phyloP scores from a whole-genome alignment of 768 basidiomycete species.

The Psilocybe cyanescens region DNA sequence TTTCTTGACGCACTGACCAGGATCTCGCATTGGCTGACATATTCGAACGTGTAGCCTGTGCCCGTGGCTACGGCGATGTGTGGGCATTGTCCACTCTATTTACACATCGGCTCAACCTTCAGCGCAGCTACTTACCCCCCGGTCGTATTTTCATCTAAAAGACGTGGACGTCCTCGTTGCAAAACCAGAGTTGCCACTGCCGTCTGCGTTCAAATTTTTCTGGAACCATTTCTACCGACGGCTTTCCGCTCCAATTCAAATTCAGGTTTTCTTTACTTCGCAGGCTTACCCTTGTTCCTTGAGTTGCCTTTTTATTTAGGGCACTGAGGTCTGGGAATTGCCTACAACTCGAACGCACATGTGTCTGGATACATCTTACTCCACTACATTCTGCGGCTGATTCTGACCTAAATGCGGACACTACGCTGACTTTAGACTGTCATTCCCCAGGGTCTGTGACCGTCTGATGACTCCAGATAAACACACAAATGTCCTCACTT shows the following conservation, averaged over 20 bases:
- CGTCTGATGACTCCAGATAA: constrained; percentile 1
- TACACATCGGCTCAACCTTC: background rate
- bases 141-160: background rate
- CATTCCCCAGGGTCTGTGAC: background rate
- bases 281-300: background rate
- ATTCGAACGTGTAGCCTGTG: constrained; percentile 7
- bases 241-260: background rate
- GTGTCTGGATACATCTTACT: background rate
- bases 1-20: background rate
- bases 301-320: background rate
- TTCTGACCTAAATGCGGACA: background rate
- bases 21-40: constrained; percentile 1
- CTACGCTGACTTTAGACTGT: background rate
- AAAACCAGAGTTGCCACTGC: background rate
- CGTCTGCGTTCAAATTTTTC: background rate
- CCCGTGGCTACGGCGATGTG: background rate
- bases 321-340: background rate
- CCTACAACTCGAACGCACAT: background rate
- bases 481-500: background rate
- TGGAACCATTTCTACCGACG: background rate
- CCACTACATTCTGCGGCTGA: background rate
- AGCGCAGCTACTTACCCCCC: background rate
- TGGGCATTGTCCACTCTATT: background rate
- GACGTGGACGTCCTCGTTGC: background rate
- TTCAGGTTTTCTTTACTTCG: background rate